A percentile compares a stretch with the other conserved stretches of the same genome.
Conservation (phyloP, 176 grass and related monocot species). For the Canna indica region DNA sequence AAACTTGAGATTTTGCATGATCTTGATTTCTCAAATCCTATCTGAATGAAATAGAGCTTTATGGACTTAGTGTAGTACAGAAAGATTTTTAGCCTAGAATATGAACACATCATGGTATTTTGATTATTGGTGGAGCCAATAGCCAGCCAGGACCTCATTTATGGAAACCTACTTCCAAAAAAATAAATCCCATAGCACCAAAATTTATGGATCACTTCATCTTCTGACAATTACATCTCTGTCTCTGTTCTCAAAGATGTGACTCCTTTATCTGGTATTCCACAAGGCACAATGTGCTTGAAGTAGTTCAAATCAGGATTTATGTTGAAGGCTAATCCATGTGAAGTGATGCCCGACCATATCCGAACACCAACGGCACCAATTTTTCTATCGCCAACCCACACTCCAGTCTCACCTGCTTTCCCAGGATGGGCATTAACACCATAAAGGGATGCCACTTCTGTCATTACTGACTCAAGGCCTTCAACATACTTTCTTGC, state of each 20-base stretch:
- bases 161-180: no score
- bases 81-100: no score
- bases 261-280: conserved; percentile 62
- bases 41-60: no score
- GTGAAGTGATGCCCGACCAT: conserved; percentile 62
- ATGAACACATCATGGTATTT: no score
- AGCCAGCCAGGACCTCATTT: no score
- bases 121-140: no score
- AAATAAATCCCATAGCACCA: no score
- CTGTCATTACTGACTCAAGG: conserved; percentile 75
- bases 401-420: conserved; percentile 68
- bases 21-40: no score
- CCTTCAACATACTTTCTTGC: conserved; percentile 80
- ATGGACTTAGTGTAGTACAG: no score
- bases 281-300: conserved; percentile 73
- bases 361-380: conserved; percentile 93
- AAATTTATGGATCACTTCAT: conserved; percentile 80
- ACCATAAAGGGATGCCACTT: conserved; percentile 56
- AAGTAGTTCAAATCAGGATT: conserved; percentile 61
- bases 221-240: conserved; percentile 35
- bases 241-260: conserved; percentile 61
- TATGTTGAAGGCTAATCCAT: conserved; percentile 76
- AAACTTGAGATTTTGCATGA: no score
- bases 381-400: conserved; percentile 84
- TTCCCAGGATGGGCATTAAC: conserved; percentile 46